Conservation (phyloP, 177 flowering plant species). For the Tripterygium wilfordii region DNA sequence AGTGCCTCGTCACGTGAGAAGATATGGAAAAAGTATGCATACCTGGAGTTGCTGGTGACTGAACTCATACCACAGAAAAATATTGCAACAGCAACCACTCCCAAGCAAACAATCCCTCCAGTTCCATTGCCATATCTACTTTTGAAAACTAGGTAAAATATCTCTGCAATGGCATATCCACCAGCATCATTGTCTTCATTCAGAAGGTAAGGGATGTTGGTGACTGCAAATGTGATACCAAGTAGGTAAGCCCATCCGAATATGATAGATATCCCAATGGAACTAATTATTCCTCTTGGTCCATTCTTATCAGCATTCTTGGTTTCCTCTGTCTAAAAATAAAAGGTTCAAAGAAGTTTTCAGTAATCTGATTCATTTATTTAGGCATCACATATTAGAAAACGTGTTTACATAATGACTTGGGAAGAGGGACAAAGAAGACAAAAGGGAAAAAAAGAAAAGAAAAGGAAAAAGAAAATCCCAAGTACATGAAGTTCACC, state of each 20-base stretch:
- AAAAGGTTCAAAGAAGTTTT: neutral
- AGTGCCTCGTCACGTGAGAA: neutral
- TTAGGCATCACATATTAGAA: no score
- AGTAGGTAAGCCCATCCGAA: conserved; percentile 90
- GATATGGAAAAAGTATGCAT: conserved; percentile 1
- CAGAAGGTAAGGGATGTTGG: conserved; percentile 64
- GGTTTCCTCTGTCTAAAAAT: conserved; percentile 83
- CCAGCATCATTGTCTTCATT: conserved; percentile 70
- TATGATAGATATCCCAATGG: conserved; percentile 77
- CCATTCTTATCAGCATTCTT: conserved; percentile 81
- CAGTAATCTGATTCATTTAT: no score
- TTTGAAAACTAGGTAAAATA: conserved; percentile 75
- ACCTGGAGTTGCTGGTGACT: conserved; percentile 98
- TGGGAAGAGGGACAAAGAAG: no score
- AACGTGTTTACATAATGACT: no score
- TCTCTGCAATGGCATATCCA: conserved; percentile 90
- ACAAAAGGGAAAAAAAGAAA: no score
- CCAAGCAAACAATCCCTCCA: conserved; percentile 84
- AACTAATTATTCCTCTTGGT: conserved; percentile 82
- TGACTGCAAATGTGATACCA: conserved; percentile 86
- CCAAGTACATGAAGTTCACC: no score
- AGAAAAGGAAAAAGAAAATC: no score
- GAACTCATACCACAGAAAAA: conserved; percentile 98
- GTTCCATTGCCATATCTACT: conserved; percentile 75
- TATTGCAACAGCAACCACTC: conserved; percentile 76